Evolutionary conservation across 169 alveolate species (phyloP), one percentile per base, ranked within the genome.

Genomic region (Plasmodium cynomolgi): DNA sequence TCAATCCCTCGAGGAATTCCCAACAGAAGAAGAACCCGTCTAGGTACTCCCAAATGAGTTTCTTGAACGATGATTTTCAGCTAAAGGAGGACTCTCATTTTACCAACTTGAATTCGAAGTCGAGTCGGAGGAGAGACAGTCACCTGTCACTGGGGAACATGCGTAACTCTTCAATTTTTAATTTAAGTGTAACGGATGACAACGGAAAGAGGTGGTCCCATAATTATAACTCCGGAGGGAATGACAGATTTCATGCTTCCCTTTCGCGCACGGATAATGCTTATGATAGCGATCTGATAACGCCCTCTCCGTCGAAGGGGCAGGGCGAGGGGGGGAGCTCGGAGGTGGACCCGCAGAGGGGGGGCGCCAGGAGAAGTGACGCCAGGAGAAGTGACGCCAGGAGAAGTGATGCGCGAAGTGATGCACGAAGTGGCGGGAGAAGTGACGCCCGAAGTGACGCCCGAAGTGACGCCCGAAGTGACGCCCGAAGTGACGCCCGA

Each of bases 241-340:
- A 86, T 86, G 93, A 77, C 7, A 74, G 29, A 1, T 54, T 77
- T 5, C 58, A 54, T 56, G 71, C 33, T 3, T 86, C 93, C n/a
- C 50, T 86, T 23, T 86, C 93, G 1, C n/a, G 81, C 17, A 77
- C 86, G 3, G 93, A 86, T 8, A 17, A 75, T 54, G 71, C 71
- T 0, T 86, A 86, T 44, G 93, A 86, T 29, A 86, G 93, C 4
- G 93, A 86, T 77, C 29, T 86, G 31, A 75, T 86, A 74, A 86
- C 93, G 7, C 93, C 93, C 2, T 86, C 93, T n/a, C 93, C 93
- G 44, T 86, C 93, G 3, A 86, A 86, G 71, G 81, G 15, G 56
- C 39, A 86, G 4, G 44, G 80, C 1, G 5, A 11, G 0, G 34
- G 29, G 58, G 41, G 26, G 13, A 56, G 81, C 5, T 58, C 23